A percentile compares a stretch with the other conserved stretches of the same genome.
Evolutionary conservation across 106 monocot species (phyloP).

Genomic region (Posidonia australis): DNA sequence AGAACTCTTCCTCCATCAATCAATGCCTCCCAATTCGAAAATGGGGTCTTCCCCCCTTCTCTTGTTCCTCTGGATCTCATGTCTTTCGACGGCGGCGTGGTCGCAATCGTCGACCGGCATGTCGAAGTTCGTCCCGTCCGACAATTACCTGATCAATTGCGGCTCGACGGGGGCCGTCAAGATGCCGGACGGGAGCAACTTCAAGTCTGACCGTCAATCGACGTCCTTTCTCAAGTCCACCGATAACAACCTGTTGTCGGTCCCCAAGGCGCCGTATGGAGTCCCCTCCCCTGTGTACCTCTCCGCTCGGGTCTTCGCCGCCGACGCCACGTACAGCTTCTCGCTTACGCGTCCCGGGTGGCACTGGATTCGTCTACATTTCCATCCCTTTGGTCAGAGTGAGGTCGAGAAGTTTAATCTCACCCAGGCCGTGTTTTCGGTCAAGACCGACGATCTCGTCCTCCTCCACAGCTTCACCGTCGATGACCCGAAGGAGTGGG

Average conservation of each 20-base stretch:
- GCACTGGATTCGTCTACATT: slow-evolving; percentile 85
- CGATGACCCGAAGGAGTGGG: slow-evolving; percentile 21
- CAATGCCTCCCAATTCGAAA: not conserved
- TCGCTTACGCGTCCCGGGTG: slow-evolving; percentile 52
- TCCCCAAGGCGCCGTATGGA: slow-evolving; percentile 18
- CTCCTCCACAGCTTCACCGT: slow-evolving; percentile 62
- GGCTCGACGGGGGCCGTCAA: slow-evolving; percentile 28
- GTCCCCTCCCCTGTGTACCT: slow-evolving; percentile 68
- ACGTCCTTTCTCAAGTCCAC: slow-evolving; percentile 33
- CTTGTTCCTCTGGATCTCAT: not conserved
- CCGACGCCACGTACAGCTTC: slow-evolving; percentile 61
- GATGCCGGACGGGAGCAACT: slow-evolving; percentile 43
- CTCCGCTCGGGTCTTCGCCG: slow-evolving; percentile 59
- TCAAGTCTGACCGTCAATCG: slow-evolving; percentile 62
- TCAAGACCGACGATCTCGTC: slow-evolving; percentile 49
- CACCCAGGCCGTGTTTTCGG: slow-evolving; percentile 48
- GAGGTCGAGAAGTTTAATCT: slow-evolving; percentile 27
- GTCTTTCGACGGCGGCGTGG: not conserved
- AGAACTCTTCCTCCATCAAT: not conserved
- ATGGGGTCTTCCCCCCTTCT: not conserved
- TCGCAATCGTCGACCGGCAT: not conserved
- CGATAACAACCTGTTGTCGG: slow-evolving; percentile 27
- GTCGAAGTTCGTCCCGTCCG: slow-evolving; percentile 32
- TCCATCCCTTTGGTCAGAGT: slow-evolving; percentile 41
- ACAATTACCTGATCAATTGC: slow-evolving; percentile 73